Base-by-base conservation (phyloP, 208 protist genomes). In the Trypanosoma scelopori region DNA sequence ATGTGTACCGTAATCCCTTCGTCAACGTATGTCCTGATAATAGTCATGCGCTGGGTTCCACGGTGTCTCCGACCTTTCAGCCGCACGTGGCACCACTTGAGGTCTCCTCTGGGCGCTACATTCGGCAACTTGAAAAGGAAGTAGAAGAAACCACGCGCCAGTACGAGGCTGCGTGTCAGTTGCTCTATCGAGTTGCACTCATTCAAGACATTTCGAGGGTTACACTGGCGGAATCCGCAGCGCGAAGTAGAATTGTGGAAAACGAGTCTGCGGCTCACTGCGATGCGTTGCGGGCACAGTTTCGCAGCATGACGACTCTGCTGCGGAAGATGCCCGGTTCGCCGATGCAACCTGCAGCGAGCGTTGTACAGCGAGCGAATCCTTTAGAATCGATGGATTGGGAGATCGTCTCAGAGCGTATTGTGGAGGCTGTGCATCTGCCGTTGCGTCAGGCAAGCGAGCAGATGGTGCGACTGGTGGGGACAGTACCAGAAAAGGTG, bases 51-150 rank as follows among this genome's bases (percentile, higher is more conserved):
- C 32, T 37, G 32, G 9, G 32, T 9, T 37, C 5, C 32, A 9
- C 9, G 32, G 32, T 9, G 32, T 9, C 32, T 37, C 32, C 32
- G 9, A 37, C 32, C 32, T 37, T 37, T 37, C 32, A 37, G 32
- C 32, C 32, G 9, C 32, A 12, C 12, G 6, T 50, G 42, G 32
- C 57, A 6, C 39, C 39, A 5, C 25, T 51, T 7, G 64, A 66
- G 16, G 49, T 23, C 1, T 55, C 61, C 11, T 11, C 42, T 27
- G 28, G 27, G 1, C 52, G 62, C 15, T 82, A 82, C 42, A 75
- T 82, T 55, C 59, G 67, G 41, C 39, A 37, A n/a, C 60, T 82
- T 35, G 76, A 82, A 55, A 22, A 42, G 28, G 76, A 82, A 53
- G 61, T 82, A 11, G 18, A 2, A n/a, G 32, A 49, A 7, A 57